These are phyloP conservation scores for Penicillium sp. DNA, from an alignment of 2,329 filamentous ascomycete genomes.

Conservation along the genomic window DNA sequence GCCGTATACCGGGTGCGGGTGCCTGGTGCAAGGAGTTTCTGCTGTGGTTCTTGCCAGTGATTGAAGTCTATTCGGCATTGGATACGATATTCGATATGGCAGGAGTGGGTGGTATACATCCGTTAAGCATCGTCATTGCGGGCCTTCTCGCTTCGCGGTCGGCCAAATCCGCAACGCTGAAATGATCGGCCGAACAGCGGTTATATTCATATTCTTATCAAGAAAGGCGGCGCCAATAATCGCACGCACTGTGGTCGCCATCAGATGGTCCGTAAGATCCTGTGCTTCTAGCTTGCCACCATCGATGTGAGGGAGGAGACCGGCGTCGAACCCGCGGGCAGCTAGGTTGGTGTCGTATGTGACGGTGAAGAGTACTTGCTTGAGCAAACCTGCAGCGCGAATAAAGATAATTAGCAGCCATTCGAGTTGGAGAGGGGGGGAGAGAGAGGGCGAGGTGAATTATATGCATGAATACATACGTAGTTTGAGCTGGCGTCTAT, in stretches of 20 bases:
- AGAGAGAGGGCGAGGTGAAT: too few species aligned
- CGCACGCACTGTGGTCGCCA: constrained; percentile 39
- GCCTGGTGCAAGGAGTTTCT: not conserved
- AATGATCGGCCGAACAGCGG: constrained; percentile 17
- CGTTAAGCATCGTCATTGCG: too few species aligned
- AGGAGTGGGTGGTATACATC: too few species aligned
- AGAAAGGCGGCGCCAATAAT: constrained; percentile 40
- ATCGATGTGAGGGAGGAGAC: constrained; percentile 17
- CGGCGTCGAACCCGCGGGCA: constrained; percentile 11
- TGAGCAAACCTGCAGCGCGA: constrained; percentile 1
- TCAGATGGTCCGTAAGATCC: constrained; percentile 24
- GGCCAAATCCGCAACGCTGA: constrained; percentile 16
- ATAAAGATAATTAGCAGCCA: too few species aligned
- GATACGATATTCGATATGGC: too few species aligned
- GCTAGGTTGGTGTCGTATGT: constrained; percentile 22
- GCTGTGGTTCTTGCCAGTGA: not conserved
- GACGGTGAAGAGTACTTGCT: not conserved
- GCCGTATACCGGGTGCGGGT: not conserved
- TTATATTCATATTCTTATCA: constrained; percentile 30
- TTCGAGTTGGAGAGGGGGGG: too few species aligned
- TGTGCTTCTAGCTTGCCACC: constrained; percentile 23
- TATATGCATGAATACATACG: not conserved
- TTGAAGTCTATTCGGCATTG: not conserved
- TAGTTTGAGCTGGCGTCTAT: not conserved
- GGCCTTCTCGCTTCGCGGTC: not conserved